Evolutionary conservation across 352 stramenopile genomes (phyloP).

Genomic region (Globisporangium heterothallicum): DNA sequence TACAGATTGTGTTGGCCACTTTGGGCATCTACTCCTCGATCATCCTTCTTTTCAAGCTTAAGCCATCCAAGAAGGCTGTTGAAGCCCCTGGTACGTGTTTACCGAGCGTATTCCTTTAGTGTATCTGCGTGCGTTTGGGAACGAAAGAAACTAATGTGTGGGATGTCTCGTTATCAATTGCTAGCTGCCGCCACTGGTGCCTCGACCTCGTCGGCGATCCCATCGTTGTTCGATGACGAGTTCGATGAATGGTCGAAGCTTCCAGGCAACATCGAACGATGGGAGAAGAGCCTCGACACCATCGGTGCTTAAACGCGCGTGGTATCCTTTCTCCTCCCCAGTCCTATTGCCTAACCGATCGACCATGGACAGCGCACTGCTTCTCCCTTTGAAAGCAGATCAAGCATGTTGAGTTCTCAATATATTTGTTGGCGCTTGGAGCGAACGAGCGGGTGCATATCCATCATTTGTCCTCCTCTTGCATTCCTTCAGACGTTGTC

Average conservation of each 20-base stretch:
- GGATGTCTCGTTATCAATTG: not conserved
- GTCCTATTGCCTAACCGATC: conserved; percentile 3
- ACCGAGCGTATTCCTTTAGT: not conserved
- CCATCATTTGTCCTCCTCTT: not conserved
- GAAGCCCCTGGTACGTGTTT: conserved; percentile 41
- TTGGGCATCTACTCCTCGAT: conserved; percentile 77
- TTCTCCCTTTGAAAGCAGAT: not conserved
- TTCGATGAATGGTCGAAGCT: conserved; percentile 86
- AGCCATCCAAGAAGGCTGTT: conserved; percentile 70
- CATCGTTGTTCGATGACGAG: conserved; percentile 80
- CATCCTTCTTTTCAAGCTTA: conserved; percentile 82
- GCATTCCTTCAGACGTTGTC: not conserved
- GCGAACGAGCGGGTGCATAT: not conserved
- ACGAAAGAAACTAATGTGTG: conserved; percentile 1
- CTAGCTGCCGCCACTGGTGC: conserved; percentile 26
- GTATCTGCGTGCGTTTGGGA: not conserved
- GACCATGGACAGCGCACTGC: not conserved
- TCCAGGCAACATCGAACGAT: conserved; percentile 79
- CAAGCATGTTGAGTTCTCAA: conserved; percentile 1
- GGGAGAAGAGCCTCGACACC: conserved; percentile 86
- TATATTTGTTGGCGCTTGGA: not conserved
- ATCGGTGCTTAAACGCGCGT: conserved; percentile 60
- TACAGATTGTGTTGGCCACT: conserved; percentile 78
- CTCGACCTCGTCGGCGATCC: conserved; percentile 53
- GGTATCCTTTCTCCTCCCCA: conserved; percentile 1